phyloP scores from a whole-genome alignment of 352 stramenopile species.

The Elongisporangium prolatum region DNA sequence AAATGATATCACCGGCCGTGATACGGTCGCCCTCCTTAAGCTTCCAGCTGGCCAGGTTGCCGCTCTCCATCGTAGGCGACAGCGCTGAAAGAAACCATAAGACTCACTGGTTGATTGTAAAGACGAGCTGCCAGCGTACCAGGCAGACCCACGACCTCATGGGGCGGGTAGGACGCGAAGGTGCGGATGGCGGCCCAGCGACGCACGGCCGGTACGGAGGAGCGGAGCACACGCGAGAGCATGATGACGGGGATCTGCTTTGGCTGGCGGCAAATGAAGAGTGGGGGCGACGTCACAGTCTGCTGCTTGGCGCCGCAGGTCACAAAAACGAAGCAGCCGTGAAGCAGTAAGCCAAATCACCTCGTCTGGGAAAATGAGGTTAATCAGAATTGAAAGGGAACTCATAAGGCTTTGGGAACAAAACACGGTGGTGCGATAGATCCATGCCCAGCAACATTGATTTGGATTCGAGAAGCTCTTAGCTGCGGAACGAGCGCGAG shows the following conservation, averaged over 20 bases:
- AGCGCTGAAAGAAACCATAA: conserved; percentile 53
- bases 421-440: not conserved
- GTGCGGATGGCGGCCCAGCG: conserved; percentile 32
- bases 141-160: conserved; percentile 77
- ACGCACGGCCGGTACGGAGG: conserved; percentile 32
- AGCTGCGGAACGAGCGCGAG: conserved; percentile 86
- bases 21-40: conserved; percentile 92
- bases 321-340: not conserved
- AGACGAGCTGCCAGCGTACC: conserved; percentile 21
- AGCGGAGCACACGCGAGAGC: conserved; percentile 58
- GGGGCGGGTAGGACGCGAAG: conserved; percentile 71
- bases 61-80: conserved; percentile 97
- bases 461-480: conserved; percentile 5
- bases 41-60: conserved; percentile 95
- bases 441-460: not conserved
- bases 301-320: not conserved
- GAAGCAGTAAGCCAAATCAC: not conserved
- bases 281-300: not conserved
- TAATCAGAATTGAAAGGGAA: not conserved
- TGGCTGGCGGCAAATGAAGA: conserved; percentile 1
- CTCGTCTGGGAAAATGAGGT: not conserved
- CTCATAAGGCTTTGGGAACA: not conserved
- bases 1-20: conserved; percentile 92
- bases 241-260: conserved; percentile 21
- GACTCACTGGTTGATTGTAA: conserved; percentile 3